phyloP scores from a whole-genome alignment of 257 asterid species.

The Lycium ferocissimum region DNA sequence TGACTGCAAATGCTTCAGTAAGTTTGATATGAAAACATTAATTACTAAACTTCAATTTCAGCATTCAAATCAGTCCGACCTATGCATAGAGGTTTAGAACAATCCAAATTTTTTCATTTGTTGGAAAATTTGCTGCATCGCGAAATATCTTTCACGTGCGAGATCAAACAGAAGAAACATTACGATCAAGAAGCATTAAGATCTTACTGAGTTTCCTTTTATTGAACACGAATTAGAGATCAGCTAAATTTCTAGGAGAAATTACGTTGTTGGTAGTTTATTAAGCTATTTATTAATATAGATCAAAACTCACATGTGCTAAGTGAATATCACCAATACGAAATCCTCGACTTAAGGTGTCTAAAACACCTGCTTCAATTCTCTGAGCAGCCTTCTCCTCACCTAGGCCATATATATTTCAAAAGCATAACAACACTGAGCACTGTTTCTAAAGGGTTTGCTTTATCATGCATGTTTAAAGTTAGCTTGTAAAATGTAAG shows the following conservation, averaged over 20 bases:
- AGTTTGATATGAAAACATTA: neutral
- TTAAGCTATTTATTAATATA: neutral
- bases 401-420: slow-evolving; percentile 87
- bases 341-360: slow-evolving; percentile 76
- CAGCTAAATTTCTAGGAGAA: neutral
- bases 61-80: neutral
- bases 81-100: neutral
- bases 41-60: neutral
- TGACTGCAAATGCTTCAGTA: neutral
- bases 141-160: neutral
- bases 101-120: neutral
- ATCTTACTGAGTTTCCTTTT: neutral
- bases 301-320: slow-evolving; percentile 49
- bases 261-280: neutral
- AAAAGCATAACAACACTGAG: slow-evolving; percentile 84
- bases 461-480: slow-evolving; percentile 61
- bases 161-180: neutral
- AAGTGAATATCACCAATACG: slow-evolving; percentile 93
- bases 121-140: neutral
- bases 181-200: neutral
- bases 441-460: slow-evolving; percentile 83
- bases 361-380: slow-evolving; percentile 82
- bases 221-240: neutral
- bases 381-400: slow-evolving; percentile 94
- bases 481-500: neutral